Percentiles rank a stretch among this genome's conserved stretches.
phyloP scores from a whole-genome alignment of 306 rosid genomes.

The Citrullus colocynthis region DNA sequence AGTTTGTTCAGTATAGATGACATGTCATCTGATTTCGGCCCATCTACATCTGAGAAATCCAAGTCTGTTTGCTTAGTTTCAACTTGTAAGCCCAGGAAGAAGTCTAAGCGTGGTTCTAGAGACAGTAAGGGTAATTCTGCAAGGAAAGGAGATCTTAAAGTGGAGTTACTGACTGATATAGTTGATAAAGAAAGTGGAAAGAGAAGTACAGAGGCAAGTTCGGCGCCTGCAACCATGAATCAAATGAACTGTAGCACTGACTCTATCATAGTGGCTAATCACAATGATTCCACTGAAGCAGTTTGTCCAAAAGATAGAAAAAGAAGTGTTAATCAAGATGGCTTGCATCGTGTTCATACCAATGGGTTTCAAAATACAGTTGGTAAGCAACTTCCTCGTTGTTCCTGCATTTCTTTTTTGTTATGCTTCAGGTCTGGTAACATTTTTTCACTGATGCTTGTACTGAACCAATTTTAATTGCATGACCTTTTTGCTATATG shows the following conservation, averaged over 20 bases:
- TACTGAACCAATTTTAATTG: not conserved
- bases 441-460: not conserved
- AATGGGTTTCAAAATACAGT: slow-evolving; percentile 40
- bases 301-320: slow-evolving; percentile 16
- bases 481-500: not conserved
- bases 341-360: not conserved
- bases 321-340: slow-evolving; percentile 10
- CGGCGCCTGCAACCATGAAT: slow-evolving; percentile 31
- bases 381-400: slow-evolving; percentile 33
- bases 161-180: slow-evolving; percentile 13
- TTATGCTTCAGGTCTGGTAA: not conserved
- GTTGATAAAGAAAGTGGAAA: slow-evolving; percentile 24
- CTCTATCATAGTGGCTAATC: slow-evolving; percentile 13
- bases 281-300: slow-evolving; percentile 14
- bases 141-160: slow-evolving; percentile 3
- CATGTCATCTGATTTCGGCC: slow-evolving; percentile 32
- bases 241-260: slow-evolving; percentile 16
- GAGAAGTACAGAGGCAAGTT: slow-evolving; percentile 23
- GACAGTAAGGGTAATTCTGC: slow-evolving; percentile 15
- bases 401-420: not conserved
- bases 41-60: slow-evolving; percentile 39
- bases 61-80: slow-evolving; percentile 5
- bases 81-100: slow-evolving; percentile 19
- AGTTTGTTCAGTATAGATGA: slow-evolving; percentile 11
- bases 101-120: slow-evolving; percentile 15